Conservation (phyloP, 2,329 filamentous ascomycete genomes). For the Exophiala bonariae region DNA sequence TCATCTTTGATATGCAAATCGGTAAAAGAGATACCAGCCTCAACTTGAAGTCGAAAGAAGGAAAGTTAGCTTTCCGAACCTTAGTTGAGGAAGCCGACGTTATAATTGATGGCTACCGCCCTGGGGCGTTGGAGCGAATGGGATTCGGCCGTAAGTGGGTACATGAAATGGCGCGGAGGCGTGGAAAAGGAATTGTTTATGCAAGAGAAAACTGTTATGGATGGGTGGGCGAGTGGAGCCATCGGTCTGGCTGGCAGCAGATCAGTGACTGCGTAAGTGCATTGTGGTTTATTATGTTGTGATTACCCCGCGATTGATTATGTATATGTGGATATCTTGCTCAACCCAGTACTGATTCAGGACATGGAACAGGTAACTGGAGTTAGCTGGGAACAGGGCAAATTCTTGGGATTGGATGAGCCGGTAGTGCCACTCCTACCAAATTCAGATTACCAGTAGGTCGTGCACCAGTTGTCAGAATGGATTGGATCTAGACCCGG, state of each 20-base stretch:
- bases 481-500: too few relatives aligned
- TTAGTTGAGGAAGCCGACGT: constrained; percentile 52
- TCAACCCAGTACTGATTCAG: too few relatives aligned
- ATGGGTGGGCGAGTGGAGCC: constrained; percentile 44
- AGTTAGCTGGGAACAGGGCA: too few relatives aligned
- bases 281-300: too few relatives aligned
- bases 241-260: constrained; percentile 52
- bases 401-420: too few relatives aligned
- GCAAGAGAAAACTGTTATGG: constrained; percentile 53
- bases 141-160: constrained; percentile 55
- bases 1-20: not conserved
- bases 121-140: constrained; percentile 51
- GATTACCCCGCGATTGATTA: too few relatives aligned
- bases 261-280: constrained; percentile 41
- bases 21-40: constrained; percentile 41
- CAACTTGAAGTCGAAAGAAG: constrained; percentile 45
- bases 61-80: constrained; percentile 39
- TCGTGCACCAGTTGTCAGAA: too few relatives aligned
- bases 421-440: too few relatives aligned
- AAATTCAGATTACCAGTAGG: too few relatives aligned
- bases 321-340: too few relatives aligned
- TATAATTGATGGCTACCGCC: constrained; percentile 54
- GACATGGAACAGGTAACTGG: too few relatives aligned
- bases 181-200: constrained; percentile 47
- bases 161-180: constrained; percentile 37